Base-by-base conservation (phyloP, 2,329 filamentous ascomycete species). In the Colletotrichum chrysophilum region DNA sequence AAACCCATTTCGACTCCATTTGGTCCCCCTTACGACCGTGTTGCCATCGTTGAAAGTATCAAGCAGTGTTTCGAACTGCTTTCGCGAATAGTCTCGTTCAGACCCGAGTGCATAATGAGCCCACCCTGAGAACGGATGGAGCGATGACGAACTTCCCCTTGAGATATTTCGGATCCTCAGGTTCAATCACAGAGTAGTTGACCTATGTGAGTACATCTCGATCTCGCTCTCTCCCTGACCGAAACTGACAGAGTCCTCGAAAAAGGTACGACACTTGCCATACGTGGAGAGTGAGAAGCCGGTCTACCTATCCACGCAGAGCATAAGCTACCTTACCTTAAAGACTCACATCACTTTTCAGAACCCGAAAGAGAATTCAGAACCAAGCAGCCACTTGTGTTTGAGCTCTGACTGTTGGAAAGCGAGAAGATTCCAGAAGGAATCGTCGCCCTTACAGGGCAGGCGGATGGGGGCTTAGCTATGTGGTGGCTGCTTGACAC, bases 281-380 rank as follows among this genome's bases (percentile, higher is more conserved):
- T 69, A 69, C 24, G 7, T 69, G 18, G 21, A 55, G 6, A 69
- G 66, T 16, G 21, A 38, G 21, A 38, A 34, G 32, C 34, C 24
- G 8, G 3, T 69, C 7, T 60, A 58, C 18, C 12, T 18, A 52
- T 69, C 18, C 21, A 69, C 34, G n/a, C 30, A 60, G 32, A 26
- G 52, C 12, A 60, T 43, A 24, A 58, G 9, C 32, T 69, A 69
- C 28, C 34, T 69, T 69, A 69, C 28, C 34, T 69, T 5, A 7
- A 43, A 12, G 38, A 21, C 30, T 18, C 12, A 9, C 14, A 60
- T 58, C 5, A 3, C 2, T 30, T 69, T 2, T n/a, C 10, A 16
- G 32, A 28, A 18, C 10, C 52, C 52, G 12, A 60, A 9, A 52
- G 52, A 10, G 12, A 32, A 18, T 32, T 60, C 18, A 60, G 18